phyloP scores from a whole-genome alignment of 768 basidiomycete genomes.

The Paxillus involutus region DNA sequence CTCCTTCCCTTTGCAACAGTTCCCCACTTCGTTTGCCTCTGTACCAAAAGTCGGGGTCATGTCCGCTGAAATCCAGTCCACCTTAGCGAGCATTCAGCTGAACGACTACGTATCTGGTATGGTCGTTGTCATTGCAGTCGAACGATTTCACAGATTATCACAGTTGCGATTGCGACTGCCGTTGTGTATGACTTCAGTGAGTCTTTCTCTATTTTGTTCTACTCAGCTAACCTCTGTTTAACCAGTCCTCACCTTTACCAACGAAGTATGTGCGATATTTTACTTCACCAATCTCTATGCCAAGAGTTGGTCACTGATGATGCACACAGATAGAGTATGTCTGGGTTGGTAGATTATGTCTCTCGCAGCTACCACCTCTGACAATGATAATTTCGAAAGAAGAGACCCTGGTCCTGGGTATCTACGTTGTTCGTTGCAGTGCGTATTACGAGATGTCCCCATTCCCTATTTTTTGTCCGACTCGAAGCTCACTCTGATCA shows the following conservation, averaged over 20 bases:
- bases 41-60: background rate
- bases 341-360: conserved; percentile 15
- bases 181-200: conserved; percentile 22
- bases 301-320: background rate
- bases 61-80: background rate
- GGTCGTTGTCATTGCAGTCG: background rate
- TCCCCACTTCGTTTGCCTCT: too few species aligned
- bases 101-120: conserved; percentile 9
- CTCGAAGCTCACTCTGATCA: too few species aligned
- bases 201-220: background rate
- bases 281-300: too few species aligned
- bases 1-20: too few species aligned
- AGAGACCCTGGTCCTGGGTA: background rate
- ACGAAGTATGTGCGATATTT: conserved; percentile 10
- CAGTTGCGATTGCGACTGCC: conserved; percentile 12
- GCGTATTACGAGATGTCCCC: too few species aligned
- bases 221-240: background rate
- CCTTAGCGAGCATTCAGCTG: conserved; percentile 3
- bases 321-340: conserved; percentile 9
- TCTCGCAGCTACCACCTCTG: background rate
- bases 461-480: too few species aligned
- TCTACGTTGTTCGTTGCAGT: background rate
- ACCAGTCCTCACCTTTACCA: conserved; percentile 18
- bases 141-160: background rate
- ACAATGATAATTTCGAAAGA: background rate